Evolutionary conservation across 495 filamentous ascomycete genomes (phyloP).

Genomic region (Hyaloscypha hepaticicola): DNA sequence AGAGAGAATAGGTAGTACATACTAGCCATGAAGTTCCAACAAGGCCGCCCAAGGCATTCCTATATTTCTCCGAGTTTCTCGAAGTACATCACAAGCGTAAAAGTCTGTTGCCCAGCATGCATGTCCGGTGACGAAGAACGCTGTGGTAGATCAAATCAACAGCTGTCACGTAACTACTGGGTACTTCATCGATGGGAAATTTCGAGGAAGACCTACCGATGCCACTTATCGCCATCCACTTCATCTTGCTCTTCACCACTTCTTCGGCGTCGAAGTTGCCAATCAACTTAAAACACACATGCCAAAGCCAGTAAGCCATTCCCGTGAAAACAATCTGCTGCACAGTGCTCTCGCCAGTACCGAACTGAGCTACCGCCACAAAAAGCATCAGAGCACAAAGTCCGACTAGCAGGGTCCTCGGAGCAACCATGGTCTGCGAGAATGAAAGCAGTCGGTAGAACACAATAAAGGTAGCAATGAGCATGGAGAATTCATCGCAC

Average conservation of each 20-base stretch:
- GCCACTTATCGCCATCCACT: conserved; percentile 13
- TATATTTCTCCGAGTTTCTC: conserved; percentile 2
- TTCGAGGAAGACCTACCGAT: conserved; percentile 2
- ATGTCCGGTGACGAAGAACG: conserved; percentile 15
- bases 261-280: neutral
- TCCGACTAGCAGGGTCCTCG: neutral
- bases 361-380: neutral
- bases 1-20: neutral
- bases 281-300: conserved; percentile 12
- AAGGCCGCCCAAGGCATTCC: conserved; percentile 18
- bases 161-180: neutral
- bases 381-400: neutral
- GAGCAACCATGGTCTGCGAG: conserved; percentile 6
- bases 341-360: conserved; percentile 3
- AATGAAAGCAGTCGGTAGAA: conserved; percentile 12
- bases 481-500: conserved; percentile 17
- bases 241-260: conserved; percentile 9
- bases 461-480: conserved; percentile 15
- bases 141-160: neutral
- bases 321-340: conserved; percentile 16
- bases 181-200: neutral
- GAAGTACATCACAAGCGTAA: conserved; percentile 5
- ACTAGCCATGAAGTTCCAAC: conserved; percentile 13
- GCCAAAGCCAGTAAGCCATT: conserved; percentile 18
- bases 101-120: conserved; percentile 12